These are phyloP conservation scores for Cyclocybe cylindracea DNA, from an alignment of 768 basidiomycete species.

Conservation along the genomic window DNA sequence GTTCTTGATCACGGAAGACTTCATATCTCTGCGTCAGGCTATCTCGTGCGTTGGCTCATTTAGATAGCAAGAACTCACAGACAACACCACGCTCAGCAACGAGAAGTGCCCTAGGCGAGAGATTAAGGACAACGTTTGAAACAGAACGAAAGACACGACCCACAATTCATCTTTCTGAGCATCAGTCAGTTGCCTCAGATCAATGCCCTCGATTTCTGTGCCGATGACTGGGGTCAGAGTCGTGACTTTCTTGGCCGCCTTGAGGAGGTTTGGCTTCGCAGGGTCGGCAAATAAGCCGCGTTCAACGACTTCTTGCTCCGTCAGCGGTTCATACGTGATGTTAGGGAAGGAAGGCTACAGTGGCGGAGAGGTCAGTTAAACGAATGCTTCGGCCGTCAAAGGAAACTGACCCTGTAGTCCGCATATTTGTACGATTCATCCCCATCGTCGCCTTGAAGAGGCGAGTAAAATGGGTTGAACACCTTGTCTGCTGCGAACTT, in stretches of 20 bases:
- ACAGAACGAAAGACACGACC: slow-evolving; percentile 18
- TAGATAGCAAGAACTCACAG: slow-evolving; percentile 43
- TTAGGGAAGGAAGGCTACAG: slow-evolving; percentile 64
- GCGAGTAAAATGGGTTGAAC: slow-evolving; percentile 72
- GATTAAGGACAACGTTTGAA: background rate
- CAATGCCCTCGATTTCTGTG: slow-evolving; percentile 72
- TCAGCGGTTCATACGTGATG: slow-evolving; percentile 64
- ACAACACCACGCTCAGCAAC: slow-evolving; percentile 78
- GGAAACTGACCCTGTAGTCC: slow-evolving; percentile 53
- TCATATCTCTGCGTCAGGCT: background rate
- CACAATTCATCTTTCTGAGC: slow-evolving; percentile 81
- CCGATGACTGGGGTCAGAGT: slow-evolving; percentile 75
- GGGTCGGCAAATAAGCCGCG: slow-evolving; percentile 71
- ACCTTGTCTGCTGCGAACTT: slow-evolving; percentile 25
- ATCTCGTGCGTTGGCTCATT: background rate
- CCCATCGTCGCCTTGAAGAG: slow-evolving; percentile 49
- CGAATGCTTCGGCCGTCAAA: background rate
- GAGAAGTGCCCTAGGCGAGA: slow-evolving; percentile 56
- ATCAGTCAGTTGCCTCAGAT: slow-evolving; percentile 66
- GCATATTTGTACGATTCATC: slow-evolving; percentile 55
- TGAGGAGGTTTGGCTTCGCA: slow-evolving; percentile 62
- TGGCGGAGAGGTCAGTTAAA: too few species aligned
- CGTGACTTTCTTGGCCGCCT: slow-evolving; percentile 65
- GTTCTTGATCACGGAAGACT: slow-evolving; percentile 79
- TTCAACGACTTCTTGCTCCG: slow-evolving; percentile 59